phyloP scores from a whole-genome alignment of 208 protist genomes.

The Acanthamoeba pearcei region DNA sequence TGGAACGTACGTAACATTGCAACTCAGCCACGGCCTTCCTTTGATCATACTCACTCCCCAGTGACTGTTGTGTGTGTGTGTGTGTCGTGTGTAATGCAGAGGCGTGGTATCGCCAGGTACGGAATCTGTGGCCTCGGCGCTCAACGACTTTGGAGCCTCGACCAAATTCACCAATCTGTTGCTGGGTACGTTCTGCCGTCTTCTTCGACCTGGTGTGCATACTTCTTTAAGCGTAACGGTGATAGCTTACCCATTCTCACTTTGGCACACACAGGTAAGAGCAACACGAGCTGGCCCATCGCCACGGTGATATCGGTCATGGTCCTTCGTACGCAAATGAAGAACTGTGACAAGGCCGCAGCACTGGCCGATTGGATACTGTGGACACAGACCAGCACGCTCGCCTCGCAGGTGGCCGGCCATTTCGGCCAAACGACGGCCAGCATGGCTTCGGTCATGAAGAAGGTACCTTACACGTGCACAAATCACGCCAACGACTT shows the following conservation, averaged over 20 bases:
- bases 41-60: background rate
- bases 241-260: background rate
- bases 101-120: background rate
- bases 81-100: background rate
- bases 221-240: no score
- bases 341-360: background rate
- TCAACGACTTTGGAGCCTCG: background rate
- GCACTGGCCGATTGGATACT: background rate
- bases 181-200: background rate
- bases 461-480: background rate
- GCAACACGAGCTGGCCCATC: background rate
- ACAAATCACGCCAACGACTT: background rate
- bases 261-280: background rate
- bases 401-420: background rate
- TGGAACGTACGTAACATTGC: background rate
- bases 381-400: background rate
- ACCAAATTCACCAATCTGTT: background rate
- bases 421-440: background rate
- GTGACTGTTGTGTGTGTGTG: no score
- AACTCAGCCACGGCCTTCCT: background rate
- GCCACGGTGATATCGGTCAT: constrained; percentile 12
- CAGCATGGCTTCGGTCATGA: background rate
- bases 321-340: background rate
- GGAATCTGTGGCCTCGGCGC: background rate
- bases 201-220: background rate